Conservation (phyloP, 1,284 basidiomycete species). For the Agroathelia rolfsii region DNA sequence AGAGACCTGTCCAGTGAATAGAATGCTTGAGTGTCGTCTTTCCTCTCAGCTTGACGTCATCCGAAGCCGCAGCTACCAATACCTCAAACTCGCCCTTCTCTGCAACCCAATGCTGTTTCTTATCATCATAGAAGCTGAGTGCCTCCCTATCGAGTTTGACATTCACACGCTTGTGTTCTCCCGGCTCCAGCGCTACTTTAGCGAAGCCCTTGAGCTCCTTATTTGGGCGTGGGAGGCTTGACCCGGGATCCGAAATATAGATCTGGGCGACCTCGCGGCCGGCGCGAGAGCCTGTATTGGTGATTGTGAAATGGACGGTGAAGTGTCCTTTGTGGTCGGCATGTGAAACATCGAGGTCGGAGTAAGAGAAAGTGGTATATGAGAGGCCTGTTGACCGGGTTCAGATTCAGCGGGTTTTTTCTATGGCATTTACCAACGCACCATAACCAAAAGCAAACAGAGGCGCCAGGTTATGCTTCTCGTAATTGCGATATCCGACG, state of each 20-base stretch:
- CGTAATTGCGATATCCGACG: slow-evolving; percentile 32
- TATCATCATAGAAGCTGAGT: slow-evolving; percentile 35
- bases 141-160: slow-evolving; percentile 31
- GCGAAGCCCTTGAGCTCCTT: slow-evolving; percentile 38
- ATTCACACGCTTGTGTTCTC: slow-evolving; percentile 26
- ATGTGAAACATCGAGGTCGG: slow-evolving; percentile 20
- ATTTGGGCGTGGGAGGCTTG: slow-evolving; percentile 25
- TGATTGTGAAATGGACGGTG: slow-evolving; percentile 28
- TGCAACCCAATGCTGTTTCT: slow-evolving; percentile 28
- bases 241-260: slow-evolving; percentile 29
- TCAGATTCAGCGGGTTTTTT: slow-evolving; percentile 1
- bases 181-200: slow-evolving; percentile 32
- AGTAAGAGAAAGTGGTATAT: slow-evolving; percentile 40
- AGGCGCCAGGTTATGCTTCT: slow-evolving; percentile 26
- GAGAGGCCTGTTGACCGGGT: slow-evolving; percentile 52
- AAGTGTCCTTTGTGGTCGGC: slow-evolving; percentile 25
- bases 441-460: slow-evolving; percentile 42
- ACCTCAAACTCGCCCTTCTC: slow-evolving; percentile 32
- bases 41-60: slow-evolving; percentile 24
- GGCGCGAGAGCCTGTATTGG: slow-evolving; percentile 28
- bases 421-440: neutral
- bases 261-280: slow-evolving; percentile 35
- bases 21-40: slow-evolving; percentile 22
- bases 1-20: slow-evolving; percentile 33
- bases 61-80: slow-evolving; percentile 29